Evolutionary conservation across 2,329 filamentous ascomycete species (phyloP), one percentile per base, ranked within the genome.

Genomic region (Ceratocystis variospora): DNA sequence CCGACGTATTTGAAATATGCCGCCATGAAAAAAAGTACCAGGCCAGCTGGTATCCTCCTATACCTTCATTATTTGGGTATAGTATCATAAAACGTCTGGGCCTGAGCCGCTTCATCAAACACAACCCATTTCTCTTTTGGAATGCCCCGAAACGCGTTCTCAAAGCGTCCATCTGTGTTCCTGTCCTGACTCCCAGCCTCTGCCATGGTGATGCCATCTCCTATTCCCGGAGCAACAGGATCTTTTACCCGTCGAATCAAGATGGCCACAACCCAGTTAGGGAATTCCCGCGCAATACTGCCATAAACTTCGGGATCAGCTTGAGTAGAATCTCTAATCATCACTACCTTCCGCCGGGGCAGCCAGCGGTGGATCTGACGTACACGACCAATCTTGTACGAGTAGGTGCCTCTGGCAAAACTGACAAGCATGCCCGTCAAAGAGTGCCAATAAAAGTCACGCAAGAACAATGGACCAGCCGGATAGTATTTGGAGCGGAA

Each of bases 271-370:
- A 96, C 83, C 90, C 91, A 96, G 5, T 81, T 83, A 0, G 87
- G 86, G 69, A 86, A 83, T 62, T 81, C 80, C 64, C 85, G 81
- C 71, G 83, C 87, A 75, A 90, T 85, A 70, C 92, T 86, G 33
- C 87, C 92, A 72, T 96, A 97, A 0, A 89, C 84, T 74, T 97
- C 93, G 0, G 93, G 92, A 71, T 97, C 93, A 31, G 84, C 87
- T 75, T 96, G 93, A 0, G 92, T 96, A 48, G 87, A 93, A 75
- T 97, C 93, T 0, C 93, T 93, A 70, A 97, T 86, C 70, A 87
- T 87, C 69, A 97, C 83, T 76, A 96, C 87, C 71, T 87, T 88
- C 68, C 89, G 81, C 70, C 81, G 81, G 0, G 93, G 93, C 62
- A 96, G 80, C 88, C 89, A 94, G 0, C 76, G 75, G 70, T 90